Percentiles rank a stretch among this genome's conserved stretches.
Evolutionary conservation across 495 filamentous ascomycete genomes (phyloP).

Genomic region (Tuber melanosporum): DNA sequence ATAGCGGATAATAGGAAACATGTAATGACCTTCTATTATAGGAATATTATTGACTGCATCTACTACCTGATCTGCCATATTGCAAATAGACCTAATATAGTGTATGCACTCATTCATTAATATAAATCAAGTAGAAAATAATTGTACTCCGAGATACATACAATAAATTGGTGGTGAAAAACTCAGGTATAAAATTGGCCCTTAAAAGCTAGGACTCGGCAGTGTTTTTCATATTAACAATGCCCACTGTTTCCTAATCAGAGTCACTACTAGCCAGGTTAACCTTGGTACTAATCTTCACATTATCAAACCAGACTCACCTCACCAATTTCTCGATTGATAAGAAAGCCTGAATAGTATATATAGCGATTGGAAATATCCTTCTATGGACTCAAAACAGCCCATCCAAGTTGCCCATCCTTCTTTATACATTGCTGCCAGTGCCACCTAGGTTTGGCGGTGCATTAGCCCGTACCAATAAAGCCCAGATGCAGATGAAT

Average conservation of each 20-base stretch:
- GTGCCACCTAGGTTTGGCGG: too few species aligned
- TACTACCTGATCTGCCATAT: not conserved
- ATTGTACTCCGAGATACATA: slow-evolving; percentile 12
- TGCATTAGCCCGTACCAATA: too few species aligned
- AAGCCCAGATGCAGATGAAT: too few species aligned
- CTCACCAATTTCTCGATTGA: slow-evolving; percentile 24
- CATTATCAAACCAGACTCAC: slow-evolving; percentile 14
- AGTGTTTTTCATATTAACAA: not conserved
- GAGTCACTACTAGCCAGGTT: not conserved
- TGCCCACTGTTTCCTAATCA: not conserved
- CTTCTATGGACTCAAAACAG: not conserved
- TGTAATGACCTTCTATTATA: not conserved
- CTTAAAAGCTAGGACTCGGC: not conserved
- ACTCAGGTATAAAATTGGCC: not conserved
- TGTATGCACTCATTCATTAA: not conserved
- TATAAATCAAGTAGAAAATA: not conserved
- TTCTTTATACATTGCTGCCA: too few species aligned
- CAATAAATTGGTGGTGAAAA: slow-evolving; percentile 12
- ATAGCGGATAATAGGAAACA: not conserved
- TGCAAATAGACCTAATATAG: not conserved
- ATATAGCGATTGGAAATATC: not conserved
- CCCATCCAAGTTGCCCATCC: too few species aligned
- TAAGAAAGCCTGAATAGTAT: slow-evolving; percentile 20
- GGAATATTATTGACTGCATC: not conserved
- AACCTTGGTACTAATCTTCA: slow-evolving; percentile 20